Conservation (phyloP, 2,329 filamentous ascomycete species). For the Cylindrodendrum hubeiense region DNA sequence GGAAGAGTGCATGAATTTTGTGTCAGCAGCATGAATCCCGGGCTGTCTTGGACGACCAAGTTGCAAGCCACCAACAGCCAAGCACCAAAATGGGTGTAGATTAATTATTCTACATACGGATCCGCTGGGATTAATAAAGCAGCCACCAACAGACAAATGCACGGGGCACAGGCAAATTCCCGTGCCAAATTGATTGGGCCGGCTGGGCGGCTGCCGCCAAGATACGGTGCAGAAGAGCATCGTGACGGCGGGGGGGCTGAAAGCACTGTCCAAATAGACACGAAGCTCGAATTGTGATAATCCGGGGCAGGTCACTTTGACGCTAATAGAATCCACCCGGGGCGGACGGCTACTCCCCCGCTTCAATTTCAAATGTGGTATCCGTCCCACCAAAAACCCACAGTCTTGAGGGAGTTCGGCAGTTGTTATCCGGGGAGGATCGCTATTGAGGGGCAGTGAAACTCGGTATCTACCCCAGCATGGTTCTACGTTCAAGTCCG, state of each 20-base stretch:
- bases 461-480: accelerated
- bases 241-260: background rate
- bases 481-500: background rate
- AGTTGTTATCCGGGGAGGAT: background rate
- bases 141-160: background rate
- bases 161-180: too few species aligned
- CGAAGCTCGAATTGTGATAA: too few species aligned
- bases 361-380: background rate
- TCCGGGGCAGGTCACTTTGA: conserved; percentile 10
- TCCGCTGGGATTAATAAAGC: too few species aligned
- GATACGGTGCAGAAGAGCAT: background rate
- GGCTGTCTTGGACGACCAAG: background rate
- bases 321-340: conserved; percentile 2
- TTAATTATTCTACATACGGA: too few species aligned
- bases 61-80: background rate
- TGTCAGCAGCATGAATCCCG: too few species aligned
- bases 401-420: background rate
- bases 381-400: background rate
- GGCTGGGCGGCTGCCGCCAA: background rate
- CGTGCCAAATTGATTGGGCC: too few species aligned
- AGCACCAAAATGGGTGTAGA: too few species aligned
- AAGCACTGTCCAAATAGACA: too few species aligned
- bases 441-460: background rate
- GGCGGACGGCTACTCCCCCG: background rate
- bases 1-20: too few species aligned